Evolutionary conservation across 1,139 yeast species (phyloP).

Genomic region (Taphrina wiesneri): DNA sequence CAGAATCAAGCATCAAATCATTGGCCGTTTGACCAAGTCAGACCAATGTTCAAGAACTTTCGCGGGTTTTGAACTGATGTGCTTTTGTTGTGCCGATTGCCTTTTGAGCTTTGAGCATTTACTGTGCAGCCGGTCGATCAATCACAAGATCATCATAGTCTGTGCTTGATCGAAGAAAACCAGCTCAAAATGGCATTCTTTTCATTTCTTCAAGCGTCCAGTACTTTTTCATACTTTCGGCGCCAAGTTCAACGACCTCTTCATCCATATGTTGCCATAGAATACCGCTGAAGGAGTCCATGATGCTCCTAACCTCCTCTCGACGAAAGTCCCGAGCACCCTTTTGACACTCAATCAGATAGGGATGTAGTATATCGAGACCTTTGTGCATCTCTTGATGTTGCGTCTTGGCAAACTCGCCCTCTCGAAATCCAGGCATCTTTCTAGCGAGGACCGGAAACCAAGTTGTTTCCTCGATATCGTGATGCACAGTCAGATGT

Average conservation of each 20-base stretch:
- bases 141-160: too few relatives aligned
- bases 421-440: slow-evolving; percentile 20
- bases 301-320: background rate
- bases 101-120: too few relatives aligned
- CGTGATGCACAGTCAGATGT: slow-evolving; percentile 11
- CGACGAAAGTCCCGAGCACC: background rate
- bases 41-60: too few relatives aligned
- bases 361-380: slow-evolving; percentile 11
- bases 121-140: too few relatives aligned
- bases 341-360: background rate
- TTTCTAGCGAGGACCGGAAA: slow-evolving; percentile 21
- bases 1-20: too few relatives aligned
- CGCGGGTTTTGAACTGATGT: too few relatives aligned
- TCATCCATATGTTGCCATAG: slow-evolving; percentile 24
- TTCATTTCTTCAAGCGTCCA: slow-evolving; percentile 31
- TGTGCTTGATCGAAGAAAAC: too few relatives aligned
- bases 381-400: slow-evolving; percentile 19
- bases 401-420: background rate
- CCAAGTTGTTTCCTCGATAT: slow-evolving; percentile 14
- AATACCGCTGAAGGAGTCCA: slow-evolving; percentile 2
- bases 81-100: too few relatives aligned
- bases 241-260: slow-evolving; percentile 8
- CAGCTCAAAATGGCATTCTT: slow-evolving; percentile 9
- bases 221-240: slow-evolving; percentile 15
- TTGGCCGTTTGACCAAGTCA: too few relatives aligned